Evolutionary conservation across 2,329 filamentous ascomycete species (phyloP).

Genomic region (Hymenotorrendiella dingleyae): DNA sequence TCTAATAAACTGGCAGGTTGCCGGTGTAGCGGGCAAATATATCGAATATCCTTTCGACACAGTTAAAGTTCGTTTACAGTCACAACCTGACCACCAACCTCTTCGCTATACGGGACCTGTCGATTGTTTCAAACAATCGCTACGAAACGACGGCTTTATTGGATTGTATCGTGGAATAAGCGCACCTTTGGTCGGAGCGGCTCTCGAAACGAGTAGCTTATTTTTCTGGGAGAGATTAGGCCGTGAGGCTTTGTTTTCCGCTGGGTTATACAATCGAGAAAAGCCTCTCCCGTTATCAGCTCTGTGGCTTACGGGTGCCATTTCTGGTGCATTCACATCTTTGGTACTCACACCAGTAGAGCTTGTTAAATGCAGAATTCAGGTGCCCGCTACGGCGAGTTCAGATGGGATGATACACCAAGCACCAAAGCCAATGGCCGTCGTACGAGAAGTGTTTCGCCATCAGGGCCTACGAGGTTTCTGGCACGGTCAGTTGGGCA

Average conservation of each 20-base stretch:
- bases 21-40: conserved; percentile 86
- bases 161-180: conserved; percentile 84
- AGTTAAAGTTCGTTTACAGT: conserved; percentile 93
- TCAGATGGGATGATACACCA: conserved; percentile 38
- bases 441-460: conserved; percentile 74
- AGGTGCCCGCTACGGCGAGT: conserved; percentile 52
- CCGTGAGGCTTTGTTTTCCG: conserved; percentile 55
- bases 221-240: conserved; percentile 86
- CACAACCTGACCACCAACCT: conserved; percentile 81
- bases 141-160: conserved; percentile 69
- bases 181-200: conserved; percentile 84
- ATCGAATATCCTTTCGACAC: conserved; percentile 99
- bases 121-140: conserved; percentile 87
- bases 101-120: conserved; percentile 78
- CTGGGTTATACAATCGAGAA: conserved; percentile 43
- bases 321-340: conserved; percentile 83
- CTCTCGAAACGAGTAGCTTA: conserved; percentile 83
- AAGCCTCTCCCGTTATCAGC: conserved; percentile 66
- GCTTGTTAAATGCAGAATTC: conserved; percentile 97
- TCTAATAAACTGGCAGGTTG: conserved; percentile 46
- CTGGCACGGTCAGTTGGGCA: conserved; percentile 93
- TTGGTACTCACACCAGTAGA: conserved; percentile 91
- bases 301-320: conserved; percentile 74
- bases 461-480: conserved; percentile 81
- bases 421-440: conserved; percentile 57